Evolutionary conservation across 2,329 filamentous ascomycete species (phyloP).

Genomic region (Sclerotinia trifoliorum): DNA sequence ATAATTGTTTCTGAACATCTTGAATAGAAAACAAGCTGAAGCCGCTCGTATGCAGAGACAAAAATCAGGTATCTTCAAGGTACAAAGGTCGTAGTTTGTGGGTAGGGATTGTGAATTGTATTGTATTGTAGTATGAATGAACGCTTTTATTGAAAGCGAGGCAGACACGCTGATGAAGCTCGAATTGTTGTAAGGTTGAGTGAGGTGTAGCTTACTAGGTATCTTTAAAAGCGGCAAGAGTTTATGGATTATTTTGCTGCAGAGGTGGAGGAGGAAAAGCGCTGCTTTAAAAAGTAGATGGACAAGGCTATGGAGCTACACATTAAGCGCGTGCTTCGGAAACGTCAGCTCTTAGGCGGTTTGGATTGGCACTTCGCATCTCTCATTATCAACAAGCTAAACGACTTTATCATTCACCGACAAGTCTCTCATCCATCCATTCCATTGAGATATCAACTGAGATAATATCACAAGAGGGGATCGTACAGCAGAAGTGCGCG

Average conservation of each 20-base stretch:
- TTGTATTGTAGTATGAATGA: constrained; percentile 5
- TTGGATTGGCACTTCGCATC: background rate
- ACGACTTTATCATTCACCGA: background rate
- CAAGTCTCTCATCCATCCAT: background rate
- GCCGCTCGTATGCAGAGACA: constrained; percentile 3
- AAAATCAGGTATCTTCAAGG: constrained; percentile 21
- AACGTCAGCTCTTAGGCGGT: constrained; percentile 17
- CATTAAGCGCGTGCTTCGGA: constrained; percentile 15
- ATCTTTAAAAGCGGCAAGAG: background rate
- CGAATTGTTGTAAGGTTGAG: constrained; percentile 25
- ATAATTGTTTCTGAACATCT: constrained; percentile 99
- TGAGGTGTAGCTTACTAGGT: constrained; percentile 5
- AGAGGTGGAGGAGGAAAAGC: no score
- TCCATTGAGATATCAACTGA: background rate
- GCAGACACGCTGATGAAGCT: constrained; percentile 41
- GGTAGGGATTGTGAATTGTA: background rate
- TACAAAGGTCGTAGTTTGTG: constrained; percentile 18
- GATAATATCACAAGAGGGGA: background rate
- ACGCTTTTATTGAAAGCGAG: constrained; percentile 26
- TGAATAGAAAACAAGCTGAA: constrained; percentile 41
- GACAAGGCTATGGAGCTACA: constrained; percentile 2
- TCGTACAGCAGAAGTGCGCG: background rate
- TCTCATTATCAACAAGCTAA: constrained; percentile 1
- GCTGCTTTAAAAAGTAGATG: background rate
- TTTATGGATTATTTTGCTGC: fast-evolving